These are phyloP conservation scores for Geotrichum ghanense DNA, from an alignment of 805 yeast species.

Conservation along the genomic window DNA sequence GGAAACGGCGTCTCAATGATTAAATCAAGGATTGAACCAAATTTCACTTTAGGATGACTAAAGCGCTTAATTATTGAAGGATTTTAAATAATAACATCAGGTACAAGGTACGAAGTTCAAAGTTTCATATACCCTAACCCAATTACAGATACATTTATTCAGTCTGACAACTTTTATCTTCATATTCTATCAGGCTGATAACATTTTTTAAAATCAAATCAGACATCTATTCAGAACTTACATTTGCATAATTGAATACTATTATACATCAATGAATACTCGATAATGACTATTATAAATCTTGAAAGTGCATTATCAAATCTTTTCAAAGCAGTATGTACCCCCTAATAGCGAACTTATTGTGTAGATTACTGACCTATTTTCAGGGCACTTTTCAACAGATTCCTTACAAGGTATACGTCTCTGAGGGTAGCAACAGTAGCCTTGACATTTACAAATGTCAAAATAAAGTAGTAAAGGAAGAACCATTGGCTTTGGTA, in stretches of 20 bases:
- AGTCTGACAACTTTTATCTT: too few relatives aligned
- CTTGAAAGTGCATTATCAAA: slow-evolving; percentile 2
- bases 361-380: background rate
- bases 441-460: slow-evolving; percentile 7
- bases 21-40: too few relatives aligned
- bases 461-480: slow-evolving; percentile 12
- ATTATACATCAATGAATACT: background rate
- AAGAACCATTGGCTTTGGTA: slow-evolving; percentile 13
- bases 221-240: too few relatives aligned
- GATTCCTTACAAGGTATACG: slow-evolving; percentile 17
- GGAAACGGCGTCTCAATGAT: too few relatives aligned
- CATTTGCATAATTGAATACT: background rate
- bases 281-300: background rate
- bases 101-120: too few relatives aligned
- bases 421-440: slow-evolving; percentile 3
- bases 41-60: too few relatives aligned
- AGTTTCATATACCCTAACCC: too few relatives aligned
- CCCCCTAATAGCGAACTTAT: background rate
- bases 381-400: slow-evolving; percentile 10
- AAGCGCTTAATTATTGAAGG: too few relatives aligned
- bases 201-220: too few relatives aligned
- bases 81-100: too few relatives aligned
- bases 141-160: too few relatives aligned
- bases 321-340: slow-evolving; percentile 5
- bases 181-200: too few relatives aligned